Evolutionary conservation across 1,284 basidiomycete species (phyloP).

Genomic region (Stereum hirsutum): DNA sequence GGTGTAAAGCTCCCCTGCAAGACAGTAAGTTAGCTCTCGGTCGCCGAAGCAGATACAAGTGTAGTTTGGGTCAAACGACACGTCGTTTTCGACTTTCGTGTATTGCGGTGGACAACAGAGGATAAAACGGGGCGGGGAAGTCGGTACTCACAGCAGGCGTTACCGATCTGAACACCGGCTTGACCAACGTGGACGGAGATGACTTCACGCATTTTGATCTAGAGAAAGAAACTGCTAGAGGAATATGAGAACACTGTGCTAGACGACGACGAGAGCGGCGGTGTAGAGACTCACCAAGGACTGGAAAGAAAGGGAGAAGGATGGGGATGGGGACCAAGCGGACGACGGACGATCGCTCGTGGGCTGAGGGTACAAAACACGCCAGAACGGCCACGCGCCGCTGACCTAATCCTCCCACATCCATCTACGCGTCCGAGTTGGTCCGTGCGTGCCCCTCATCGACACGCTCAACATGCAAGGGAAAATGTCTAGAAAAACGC

Average conservation of each 20-base stretch:
- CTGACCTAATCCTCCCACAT: neutral
- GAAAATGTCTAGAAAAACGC: too few species aligned
- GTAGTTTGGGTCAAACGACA: conserved; percentile 23
- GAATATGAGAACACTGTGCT: neutral
- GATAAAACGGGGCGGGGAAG: conserved; percentile 4
- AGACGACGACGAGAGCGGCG: neutral
- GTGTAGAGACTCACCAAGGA: conserved; percentile 1
- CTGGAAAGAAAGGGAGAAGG: conserved; percentile 2
- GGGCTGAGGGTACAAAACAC: too few species aligned
- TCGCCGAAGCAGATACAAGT: conserved; percentile 13
- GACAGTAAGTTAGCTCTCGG: neutral
- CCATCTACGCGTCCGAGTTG: neutral
- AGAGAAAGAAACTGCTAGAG: conserved; percentile 13
- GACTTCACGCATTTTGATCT: conserved; percentile 74
- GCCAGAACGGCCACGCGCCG: too few species aligned
- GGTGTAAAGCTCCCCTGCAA: conserved; percentile 75
- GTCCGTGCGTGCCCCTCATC: neutral
- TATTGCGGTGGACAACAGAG: conserved; percentile 9
- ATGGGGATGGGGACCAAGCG: conserved; percentile 19
- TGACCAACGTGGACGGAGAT: conserved; percentile 93
- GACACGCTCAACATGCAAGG: too few species aligned
- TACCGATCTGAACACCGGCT: conserved; percentile 95
- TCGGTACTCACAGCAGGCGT: conserved; percentile 78
- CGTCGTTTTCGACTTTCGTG: conserved; percentile 14
- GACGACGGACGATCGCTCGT: conserved; percentile 22